Evolutionary conservation across 805 yeast genomes (phyloP).

Genomic region (Grigorovia transvaalensis): DNA sequence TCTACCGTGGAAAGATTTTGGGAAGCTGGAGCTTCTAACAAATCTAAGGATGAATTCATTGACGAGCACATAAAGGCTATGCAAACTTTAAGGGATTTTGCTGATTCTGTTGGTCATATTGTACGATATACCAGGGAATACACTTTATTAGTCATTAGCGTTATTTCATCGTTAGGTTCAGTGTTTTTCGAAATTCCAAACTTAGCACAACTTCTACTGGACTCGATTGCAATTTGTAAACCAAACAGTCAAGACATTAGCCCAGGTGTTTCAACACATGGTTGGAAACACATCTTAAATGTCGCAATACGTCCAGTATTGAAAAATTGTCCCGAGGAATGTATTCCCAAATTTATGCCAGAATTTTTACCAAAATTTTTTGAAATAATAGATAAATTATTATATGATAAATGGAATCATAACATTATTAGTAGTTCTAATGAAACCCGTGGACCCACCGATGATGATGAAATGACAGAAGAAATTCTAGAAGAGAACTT

Average conservation of each 20-base stretch:
- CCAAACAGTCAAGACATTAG: constrained; percentile 43
- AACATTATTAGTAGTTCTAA: constrained; percentile 33
- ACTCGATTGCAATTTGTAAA: constrained; percentile 57
- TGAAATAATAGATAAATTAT: constrained; percentile 58
- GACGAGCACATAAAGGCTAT: constrained; percentile 92
- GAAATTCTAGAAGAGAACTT: constrained; percentile 98
- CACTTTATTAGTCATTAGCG: constrained; percentile 80
- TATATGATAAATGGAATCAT: constrained; percentile 62
- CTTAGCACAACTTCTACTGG: constrained; percentile 67
- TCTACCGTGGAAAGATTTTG: constrained; percentile 91
- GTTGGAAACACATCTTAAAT: constrained; percentile 95
- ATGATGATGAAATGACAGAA: constrained; percentile 80
- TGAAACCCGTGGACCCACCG: constrained; percentile 39
- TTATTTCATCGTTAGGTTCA: constrained; percentile 81
- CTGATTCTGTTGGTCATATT: constrained; percentile 94
- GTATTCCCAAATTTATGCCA: constrained; percentile 57
- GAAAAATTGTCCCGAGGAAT: constrained; percentile 74
- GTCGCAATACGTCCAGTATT: constrained; percentile 78
- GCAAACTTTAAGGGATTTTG: constrained; percentile 88
- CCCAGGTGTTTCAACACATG: constrained; percentile 83
- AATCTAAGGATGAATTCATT: constrained; percentile 85
- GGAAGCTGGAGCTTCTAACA: constrained; percentile 96
- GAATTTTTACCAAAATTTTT: constrained; percentile 72
- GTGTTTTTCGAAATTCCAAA: constrained; percentile 80
- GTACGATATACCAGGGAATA: constrained; percentile 93